A percentile compares a stretch with the other conserved stretches of the same genome.
Evolutionary conservation across 129 eudicot genomes (phyloP).

Genomic region (Arctium lappa): DNA sequence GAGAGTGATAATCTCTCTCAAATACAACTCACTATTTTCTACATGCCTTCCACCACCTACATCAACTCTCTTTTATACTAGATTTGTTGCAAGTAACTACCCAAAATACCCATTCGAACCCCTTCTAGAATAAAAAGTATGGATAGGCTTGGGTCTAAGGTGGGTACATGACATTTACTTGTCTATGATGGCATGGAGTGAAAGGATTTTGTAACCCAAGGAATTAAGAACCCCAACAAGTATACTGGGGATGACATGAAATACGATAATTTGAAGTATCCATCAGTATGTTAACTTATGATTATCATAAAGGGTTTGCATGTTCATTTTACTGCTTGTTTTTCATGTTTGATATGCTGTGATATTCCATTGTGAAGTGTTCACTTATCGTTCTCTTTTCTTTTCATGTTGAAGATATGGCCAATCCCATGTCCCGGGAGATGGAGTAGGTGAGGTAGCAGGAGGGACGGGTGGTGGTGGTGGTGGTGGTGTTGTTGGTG

Average conservation of each 20-base stretch:
- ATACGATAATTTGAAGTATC: not conserved
- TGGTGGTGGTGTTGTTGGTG: slow-evolving; percentile 13
- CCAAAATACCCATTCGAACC: no score
- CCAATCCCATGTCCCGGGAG: slow-evolving; percentile 56
- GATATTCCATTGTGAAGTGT: not conserved
- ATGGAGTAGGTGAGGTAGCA: slow-evolving; percentile 33
- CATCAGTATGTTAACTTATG: not conserved
- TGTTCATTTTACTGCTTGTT: not conserved
- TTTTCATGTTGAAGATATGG: slow-evolving; percentile 52
- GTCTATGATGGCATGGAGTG: not conserved
- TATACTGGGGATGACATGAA: not conserved
- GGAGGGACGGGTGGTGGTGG: slow-evolving; percentile 29
- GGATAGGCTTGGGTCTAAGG: no score
- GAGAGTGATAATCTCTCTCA: no score
- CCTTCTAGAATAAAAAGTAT: no score
- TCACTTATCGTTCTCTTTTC: not conserved
- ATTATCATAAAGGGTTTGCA: not conserved
- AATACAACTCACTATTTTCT: no score
- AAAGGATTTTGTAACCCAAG: not conserved
- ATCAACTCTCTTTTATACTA: no score
- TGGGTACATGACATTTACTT: no score
- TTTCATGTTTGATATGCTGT: not conserved
- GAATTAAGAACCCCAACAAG: not conserved
- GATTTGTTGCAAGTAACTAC: no score
- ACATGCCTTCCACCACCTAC: no score